Evolutionary conservation across 306 rosid species (phyloP), one percentile per base, ranked within the genome.

Genomic region (Cucurbita moschata): DNA sequence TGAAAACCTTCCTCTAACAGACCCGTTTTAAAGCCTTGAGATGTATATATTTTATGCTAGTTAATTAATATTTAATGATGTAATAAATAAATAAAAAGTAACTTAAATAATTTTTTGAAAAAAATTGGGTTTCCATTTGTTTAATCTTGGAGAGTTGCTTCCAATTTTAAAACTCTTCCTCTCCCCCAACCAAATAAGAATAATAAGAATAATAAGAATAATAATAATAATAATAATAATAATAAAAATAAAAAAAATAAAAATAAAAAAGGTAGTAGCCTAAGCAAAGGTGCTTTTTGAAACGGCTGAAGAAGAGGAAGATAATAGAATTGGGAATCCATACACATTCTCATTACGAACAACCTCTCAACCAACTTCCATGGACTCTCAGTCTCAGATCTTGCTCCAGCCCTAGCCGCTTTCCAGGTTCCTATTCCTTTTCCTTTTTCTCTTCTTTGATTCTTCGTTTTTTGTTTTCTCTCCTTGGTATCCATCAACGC

Each of bases 341-440:
- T 39, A 65, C 26, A 42, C 71, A 58, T 65, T 65, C 30, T 59
- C n/a, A 64, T n/a, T 26, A 39, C 59, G 12, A 37, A 39, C 65
- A 13, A 21, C n/a, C 71, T 65, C 46, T 69, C 77, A 85, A 84
- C 89, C 16, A 82, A 58, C 81, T 86, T 47, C 60, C 59, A 85
- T 52, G 81, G 77, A 69, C 35, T 63, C 54, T 68, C 70, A 73
- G 75, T 82, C 79, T 77, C 88, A 78, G 90, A 92, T 92, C 97
- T 87, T 80, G 80, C 64, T 68, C 40, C 77, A 80, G 74, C 82
- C 86, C 81, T 81, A 78, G 80, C 74, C 42, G 13, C 18, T 40
- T 8, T 39, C 50, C 51, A 39, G 74, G 21, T 61, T 13, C 7
- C 30, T 11, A 12, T 10, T 67, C 6, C 52, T 46, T 19, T 7